phyloP scores from a whole-genome alignment of 2,329 filamentous ascomycete genomes.

The Paraphaeosphaeria minitans region DNA sequence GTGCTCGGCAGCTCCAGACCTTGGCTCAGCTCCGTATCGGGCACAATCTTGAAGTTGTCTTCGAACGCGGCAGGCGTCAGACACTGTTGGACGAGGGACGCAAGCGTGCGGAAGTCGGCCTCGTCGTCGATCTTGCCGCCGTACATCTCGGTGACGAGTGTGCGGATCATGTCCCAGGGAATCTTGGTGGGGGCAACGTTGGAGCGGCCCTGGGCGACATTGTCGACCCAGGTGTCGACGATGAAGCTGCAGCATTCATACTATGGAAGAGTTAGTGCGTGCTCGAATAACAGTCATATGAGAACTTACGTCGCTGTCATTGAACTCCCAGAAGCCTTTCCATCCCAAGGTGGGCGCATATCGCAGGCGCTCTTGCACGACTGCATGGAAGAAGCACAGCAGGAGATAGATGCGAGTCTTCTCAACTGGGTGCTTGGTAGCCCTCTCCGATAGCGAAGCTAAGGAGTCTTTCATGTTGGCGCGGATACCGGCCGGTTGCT shows the following conservation, averaged over 20 bases:
- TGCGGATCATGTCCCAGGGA: conserved; percentile 94
- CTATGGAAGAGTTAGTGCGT: conserved; percentile 54
- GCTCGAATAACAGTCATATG: conserved; percentile 1
- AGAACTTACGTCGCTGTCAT: conserved; percentile 90
- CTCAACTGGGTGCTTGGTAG: conserved; percentile 84
- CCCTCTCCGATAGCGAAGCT: conserved; percentile 76
- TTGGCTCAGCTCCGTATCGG: conserved; percentile 58
- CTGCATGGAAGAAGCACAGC: conserved; percentile 91
- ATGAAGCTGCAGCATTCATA: conserved; percentile 98
- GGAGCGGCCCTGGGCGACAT: conserved; percentile 78
- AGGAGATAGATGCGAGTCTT: conserved; percentile 87
- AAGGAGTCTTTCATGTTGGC: conserved; percentile 99
- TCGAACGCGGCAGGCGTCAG: conserved; percentile 91
- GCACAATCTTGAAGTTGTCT: conserved; percentile 86
- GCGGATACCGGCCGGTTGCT: conserved; percentile 93
- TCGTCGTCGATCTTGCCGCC: conserved; percentile 97
- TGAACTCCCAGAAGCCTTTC: conserved; percentile 99
- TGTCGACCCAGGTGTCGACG: conserved; percentile 92
- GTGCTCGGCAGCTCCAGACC: conserved; percentile 76
- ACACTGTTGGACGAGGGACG: conserved; percentile 73
- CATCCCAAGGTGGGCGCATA: conserved; percentile 94
- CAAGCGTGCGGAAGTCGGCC: conserved; percentile 76
- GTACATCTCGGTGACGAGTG: conserved; percentile 90
- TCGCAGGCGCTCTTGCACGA: conserved; percentile 90
- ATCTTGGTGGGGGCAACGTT: conserved; percentile 94